phyloP scores from a whole-genome alignment of 176 grass and related monocot genomes.

The Triticum monococcum region DNA sequence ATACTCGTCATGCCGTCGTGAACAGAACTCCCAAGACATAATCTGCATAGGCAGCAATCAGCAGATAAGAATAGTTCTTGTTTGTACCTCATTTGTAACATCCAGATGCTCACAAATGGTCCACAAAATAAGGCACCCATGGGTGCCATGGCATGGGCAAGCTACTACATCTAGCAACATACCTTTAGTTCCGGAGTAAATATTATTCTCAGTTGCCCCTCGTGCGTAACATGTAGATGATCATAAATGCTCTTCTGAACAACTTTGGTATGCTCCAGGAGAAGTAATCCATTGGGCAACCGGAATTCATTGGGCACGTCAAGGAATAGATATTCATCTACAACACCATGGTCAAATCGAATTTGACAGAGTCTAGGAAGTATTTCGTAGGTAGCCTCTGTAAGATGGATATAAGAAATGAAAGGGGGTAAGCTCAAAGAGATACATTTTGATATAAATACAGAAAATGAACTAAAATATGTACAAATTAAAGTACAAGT shows the following conservation, averaged over 20 bases:
- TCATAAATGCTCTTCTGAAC: conserved; percentile 94
- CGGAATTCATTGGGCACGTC: conserved; percentile 80
- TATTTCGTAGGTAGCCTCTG: conserved; percentile 92
- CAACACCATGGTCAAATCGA: conserved; percentile 91
- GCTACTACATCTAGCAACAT: conserved; percentile 1
- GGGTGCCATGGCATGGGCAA: background rate
- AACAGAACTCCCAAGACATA: conserved; percentile 96
- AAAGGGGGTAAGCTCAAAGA: background rate
- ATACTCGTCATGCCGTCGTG: conserved; percentile 80
- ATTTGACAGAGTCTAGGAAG: conserved; percentile 96
- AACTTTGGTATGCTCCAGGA: conserved; percentile 87
- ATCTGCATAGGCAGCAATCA: conserved; percentile 52
- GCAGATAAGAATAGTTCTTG: conserved; percentile 34
- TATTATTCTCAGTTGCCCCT: conserved; percentile 86
- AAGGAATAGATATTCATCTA: conserved; percentile 83
- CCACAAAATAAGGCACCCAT: background rate
- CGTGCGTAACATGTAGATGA: conserved; percentile 78
- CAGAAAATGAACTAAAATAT: background rate
- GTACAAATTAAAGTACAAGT: background rate
- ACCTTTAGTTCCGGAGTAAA: conserved; percentile 98
- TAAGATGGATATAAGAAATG: conserved; percentile 1
- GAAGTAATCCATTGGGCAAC: conserved; percentile 72
- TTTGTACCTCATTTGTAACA: conserved; percentile 43
- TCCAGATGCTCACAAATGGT: conserved; percentile 31
- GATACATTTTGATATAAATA: conserved; percentile 9